Conservation (phyloP, 352 stramenopile species). For the Phytophthora macrochlamydospora region DNA sequence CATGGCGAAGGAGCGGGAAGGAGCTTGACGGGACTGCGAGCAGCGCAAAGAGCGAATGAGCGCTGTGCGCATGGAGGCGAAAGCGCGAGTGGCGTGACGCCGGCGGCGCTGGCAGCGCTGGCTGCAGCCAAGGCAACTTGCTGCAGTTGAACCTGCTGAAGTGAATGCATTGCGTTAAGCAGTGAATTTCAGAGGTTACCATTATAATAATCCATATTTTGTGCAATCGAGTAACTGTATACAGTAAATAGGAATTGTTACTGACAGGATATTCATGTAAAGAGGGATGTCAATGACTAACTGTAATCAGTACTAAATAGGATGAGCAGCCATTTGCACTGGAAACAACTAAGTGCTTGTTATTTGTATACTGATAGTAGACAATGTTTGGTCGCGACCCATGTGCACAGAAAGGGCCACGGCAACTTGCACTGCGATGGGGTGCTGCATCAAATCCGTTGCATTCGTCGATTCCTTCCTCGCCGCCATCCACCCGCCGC, state of each 20-base stretch:
- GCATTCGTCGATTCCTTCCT: constrained; percentile 24
- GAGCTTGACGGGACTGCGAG: constrained; percentile 10
- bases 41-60: constrained; percentile 31
- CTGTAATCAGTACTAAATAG: too few relatives aligned
- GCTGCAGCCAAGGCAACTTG: constrained; percentile 4
- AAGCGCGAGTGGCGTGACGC: constrained; percentile 18
- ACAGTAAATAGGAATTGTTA: too few relatives aligned
- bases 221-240: too few relatives aligned
- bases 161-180: not conserved
- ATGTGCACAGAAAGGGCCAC: too few relatives aligned
- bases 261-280: too few relatives aligned
- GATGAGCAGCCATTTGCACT: too few relatives aligned
- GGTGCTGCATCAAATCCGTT: constrained; percentile 26
- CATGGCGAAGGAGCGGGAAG: not conserved
- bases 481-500: constrained; percentile 6
- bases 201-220: not conserved
- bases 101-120: not conserved
- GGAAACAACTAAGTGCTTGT: too few relatives aligned
- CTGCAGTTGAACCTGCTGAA: constrained; percentile 11
- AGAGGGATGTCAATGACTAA: too few relatives aligned
- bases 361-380: too few relatives aligned
- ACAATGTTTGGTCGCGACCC: too few relatives aligned
- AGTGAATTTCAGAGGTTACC: not conserved
- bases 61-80: constrained; percentile 26
- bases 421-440: constrained; percentile 13